Percentiles rank a stretch among this genome's conserved stretches.
Conservation (phyloP, 192 early-diverging fungal genomes). For the Geosiphon pyriformis region DNA sequence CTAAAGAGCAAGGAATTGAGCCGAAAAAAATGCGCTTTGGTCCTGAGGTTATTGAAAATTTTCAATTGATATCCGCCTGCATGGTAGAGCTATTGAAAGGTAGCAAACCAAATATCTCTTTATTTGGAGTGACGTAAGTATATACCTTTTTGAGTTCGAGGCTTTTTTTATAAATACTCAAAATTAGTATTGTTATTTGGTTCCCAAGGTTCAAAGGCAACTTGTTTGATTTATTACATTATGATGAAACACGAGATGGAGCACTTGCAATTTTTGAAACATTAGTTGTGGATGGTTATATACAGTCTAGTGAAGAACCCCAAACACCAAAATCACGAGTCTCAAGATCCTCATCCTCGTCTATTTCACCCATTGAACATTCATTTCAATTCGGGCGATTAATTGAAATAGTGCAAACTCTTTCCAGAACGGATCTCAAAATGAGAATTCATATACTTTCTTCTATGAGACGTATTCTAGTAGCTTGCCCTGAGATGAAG, state of each 20-base stretch:
- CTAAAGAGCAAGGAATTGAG: constrained; percentile 17
- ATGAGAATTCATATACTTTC: constrained; percentile 54
- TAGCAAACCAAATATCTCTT: constrained; percentile 36
- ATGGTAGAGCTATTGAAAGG: constrained; percentile 41
- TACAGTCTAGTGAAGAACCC: constrained; percentile 22
- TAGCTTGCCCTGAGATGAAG: constrained; percentile 40
- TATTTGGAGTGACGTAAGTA: constrained; percentile 47
- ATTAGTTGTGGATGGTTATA: constrained; percentile 40
- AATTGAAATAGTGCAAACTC: constrained; percentile 53
- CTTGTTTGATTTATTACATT: constrained; percentile 50
- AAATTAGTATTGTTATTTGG: neutral
- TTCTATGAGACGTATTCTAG: constrained; percentile 44
- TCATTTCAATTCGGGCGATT: constrained; percentile 50
- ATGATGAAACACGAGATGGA: constrained; percentile 47
- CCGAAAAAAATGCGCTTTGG: constrained; percentile 34
- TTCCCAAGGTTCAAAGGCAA: constrained; percentile 42
- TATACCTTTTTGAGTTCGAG: neutral
- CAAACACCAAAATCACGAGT: constrained; percentile 12
- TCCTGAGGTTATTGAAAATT: constrained; percentile 45
- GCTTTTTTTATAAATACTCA: neutral
- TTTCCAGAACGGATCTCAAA: constrained; percentile 47
- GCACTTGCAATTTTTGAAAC: constrained; percentile 44
- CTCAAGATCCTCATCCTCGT: constrained; percentile 15
- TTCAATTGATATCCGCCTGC: constrained; percentile 46
- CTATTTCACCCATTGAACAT: constrained; percentile 22